Base-by-base conservation (phyloP, 305 asterid species). In the Fraxinus paxiana region DNA sequence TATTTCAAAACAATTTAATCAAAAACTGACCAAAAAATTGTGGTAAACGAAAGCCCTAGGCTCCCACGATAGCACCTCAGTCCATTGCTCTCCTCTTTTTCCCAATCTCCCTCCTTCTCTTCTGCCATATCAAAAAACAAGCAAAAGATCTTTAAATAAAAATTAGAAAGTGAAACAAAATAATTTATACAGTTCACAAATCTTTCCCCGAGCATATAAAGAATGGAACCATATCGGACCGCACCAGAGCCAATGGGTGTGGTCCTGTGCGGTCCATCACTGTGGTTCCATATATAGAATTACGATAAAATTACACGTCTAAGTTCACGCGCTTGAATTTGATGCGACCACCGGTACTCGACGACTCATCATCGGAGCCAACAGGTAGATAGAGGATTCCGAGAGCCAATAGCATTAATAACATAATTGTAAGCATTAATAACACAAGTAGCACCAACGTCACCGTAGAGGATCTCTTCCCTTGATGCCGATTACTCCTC, bases 361-460 rank as follows among this genome's bases (percentile, higher is more conserved):
- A 61, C 18, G 86, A 13, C 2, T 88, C 87, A 0, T 86, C 90
- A 5, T 88, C 91, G 75, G 89, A 85, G 77, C 84, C 91, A 77
- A 91, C 77, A 48, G 98, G 98, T 8, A 92, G 90, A 74, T 93
- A 90, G 6, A 92, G 84, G 75, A 90, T 89, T 65, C 98, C 98
- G n/a, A 92, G 90, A 65, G 97, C 95, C 31, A 92, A 88, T 80
- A 94, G 95, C 91, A 94, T 86, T 78, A 94, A 79, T n/a, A 92
- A 89, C 76, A 94, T 92, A 24, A 94, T 82, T 17, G 97, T 76
- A 26, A 94, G 88, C 96, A 91, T 91, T 15, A 94, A 87, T 13
- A 94, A 90, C 93, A 92, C 86, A 54, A 87, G 82, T 6, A 94
- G 93, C 51, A 92, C 92, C 91, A 92, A 83, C 61, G 87, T 86